phyloP scores from a whole-genome alignment of 1,284 basidiomycete species.

The Ganoderma multipileum region DNA sequence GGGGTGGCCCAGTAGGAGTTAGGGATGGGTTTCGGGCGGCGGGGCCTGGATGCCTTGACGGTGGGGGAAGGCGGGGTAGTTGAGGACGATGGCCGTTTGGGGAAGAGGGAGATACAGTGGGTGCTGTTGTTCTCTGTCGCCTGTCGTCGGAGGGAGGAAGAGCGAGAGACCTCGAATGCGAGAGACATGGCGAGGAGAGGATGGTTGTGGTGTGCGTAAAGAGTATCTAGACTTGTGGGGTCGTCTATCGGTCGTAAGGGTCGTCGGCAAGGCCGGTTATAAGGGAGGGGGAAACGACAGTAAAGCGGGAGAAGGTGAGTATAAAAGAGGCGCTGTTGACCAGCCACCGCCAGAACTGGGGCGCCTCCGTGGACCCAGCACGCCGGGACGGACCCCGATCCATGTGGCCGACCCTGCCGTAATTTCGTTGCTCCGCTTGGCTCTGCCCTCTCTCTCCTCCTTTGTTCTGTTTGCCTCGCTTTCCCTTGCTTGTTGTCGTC shows the following conservation, averaged over 20 bases:
- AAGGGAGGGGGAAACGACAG: slow-evolving; percentile 15
- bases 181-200: slow-evolving; percentile 27
- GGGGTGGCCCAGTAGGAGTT: slow-evolving; percentile 85
- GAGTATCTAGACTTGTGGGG: slow-evolving; percentile 1
- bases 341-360: not conserved
- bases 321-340: not conserved
- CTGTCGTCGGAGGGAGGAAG: slow-evolving; percentile 11
- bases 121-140: slow-evolving; percentile 7
- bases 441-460: not conserved
- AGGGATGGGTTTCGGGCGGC: slow-evolving; percentile 64
- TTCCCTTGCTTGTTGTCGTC: not conserved
- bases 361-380: slow-evolving; percentile 10
- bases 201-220: not conserved
- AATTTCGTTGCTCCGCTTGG: not conserved
- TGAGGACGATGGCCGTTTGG: slow-evolving; percentile 15
- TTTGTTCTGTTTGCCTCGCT: not conserved
- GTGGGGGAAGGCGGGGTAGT: slow-evolving; percentile 15
- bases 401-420: not conserved
- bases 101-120: slow-evolving; percentile 21
- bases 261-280: slow-evolving; percentile 20
- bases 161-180: slow-evolving; percentile 28
- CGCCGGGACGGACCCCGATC: slow-evolving; percentile 8
- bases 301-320: slow-evolving; percentile 11
- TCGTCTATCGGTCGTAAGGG: slow-evolving; percentile 14
- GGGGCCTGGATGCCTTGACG: slow-evolving; percentile 23